Base-by-base conservation (phyloP, 371 early-diverging fungal genomes). In the Actinomucor elegans region DNA sequence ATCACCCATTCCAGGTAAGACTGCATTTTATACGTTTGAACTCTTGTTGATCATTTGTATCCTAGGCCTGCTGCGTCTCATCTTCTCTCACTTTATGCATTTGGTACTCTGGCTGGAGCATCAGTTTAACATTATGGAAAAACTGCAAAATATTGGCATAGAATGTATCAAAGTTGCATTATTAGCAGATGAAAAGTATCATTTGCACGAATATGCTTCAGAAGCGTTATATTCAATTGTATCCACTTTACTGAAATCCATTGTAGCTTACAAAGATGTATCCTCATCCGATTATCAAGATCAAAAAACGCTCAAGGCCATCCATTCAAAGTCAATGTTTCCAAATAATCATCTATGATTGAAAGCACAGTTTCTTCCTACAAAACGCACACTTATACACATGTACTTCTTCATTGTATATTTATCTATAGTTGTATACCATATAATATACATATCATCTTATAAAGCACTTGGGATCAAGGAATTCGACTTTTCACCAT, bases 401-500 rank as follows among this genome's bases (percentile, higher is more conserved):
- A n/a, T n/a, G n/a, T n/a, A n/a, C n/a, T n/a, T n/a, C n/a, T n/a
- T n/a, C n/a, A n/a, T n/a, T n/a, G n/a, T n/a, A n/a, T n/a, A n/a
- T n/a, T n/a, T n/a, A n/a, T n/a, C n/a, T n/a, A n/a, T n/a, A n/a
- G n/a, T n/a, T n/a, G n/a, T n/a, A n/a, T n/a, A n/a, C n/a, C n/a
- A n/a, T n/a, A n/a, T n/a, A n/a, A n/a, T n/a, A n/a, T n/a, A n/a
- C n/a, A n/a, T n/a, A n/a, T n/a, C n/a, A n/a, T n/a, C n/a, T n/a
- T n/a, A n/a, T n/a, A n/a, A n/a, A n/a, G n/a, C n/a, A 12, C 21
- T 10, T 41, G 26, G 26, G 15, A 14, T 62, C 71, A 94, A 20
- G 92, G 93, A 46, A 94, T 93, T 10, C 94, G 81, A 59, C 91
- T 92, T 67, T 90, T 93, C 49, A 93, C 92, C 78, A 96, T 83